Conservation (phyloP, 1,284 basidiomycete genomes). For the Irpex sp. region DNA sequence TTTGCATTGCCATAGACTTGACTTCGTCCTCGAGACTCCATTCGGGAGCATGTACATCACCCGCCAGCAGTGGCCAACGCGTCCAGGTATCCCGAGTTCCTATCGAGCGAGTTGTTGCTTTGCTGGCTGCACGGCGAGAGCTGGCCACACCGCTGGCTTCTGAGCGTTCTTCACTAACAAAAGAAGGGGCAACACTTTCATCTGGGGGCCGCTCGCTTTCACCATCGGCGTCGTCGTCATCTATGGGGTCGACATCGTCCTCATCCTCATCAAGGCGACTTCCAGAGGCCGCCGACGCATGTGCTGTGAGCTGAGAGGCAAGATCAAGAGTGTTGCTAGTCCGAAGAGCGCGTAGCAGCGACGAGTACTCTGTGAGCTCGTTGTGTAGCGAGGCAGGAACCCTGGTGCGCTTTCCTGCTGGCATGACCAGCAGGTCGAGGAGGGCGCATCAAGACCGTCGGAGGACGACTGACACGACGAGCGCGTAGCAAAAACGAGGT, state of each 20-base stretch:
- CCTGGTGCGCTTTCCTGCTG: conserved; percentile 39
- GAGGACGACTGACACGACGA: background rate
- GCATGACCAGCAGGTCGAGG: background rate
- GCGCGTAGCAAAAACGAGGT: background rate
- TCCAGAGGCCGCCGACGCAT: conserved; percentile 9
- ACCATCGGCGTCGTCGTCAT: background rate
- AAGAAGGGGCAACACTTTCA: background rate
- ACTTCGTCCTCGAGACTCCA: conserved; percentile 62
- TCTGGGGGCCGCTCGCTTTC: background rate
- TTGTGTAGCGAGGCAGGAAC: conserved; percentile 50
- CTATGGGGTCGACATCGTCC: conserved; percentile 3
- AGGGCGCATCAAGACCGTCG: conserved; percentile 9
- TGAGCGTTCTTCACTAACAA: background rate
- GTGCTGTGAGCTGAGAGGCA: conserved; percentile 38
- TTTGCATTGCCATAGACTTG: conserved; percentile 33
- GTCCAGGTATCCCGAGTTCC: conserved; percentile 46
- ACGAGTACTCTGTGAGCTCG: conserved; percentile 61
- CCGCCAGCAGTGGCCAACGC: conserved; percentile 57
- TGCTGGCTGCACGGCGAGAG: conserved; percentile 15
- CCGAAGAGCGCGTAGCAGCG: conserved; percentile 54
- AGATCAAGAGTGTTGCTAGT: conserved; percentile 53
- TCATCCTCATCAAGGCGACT: conserved; percentile 3
- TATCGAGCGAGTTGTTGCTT: conserved; percentile 20
- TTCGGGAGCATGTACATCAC: conserved; percentile 56
- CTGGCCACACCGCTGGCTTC: background rate